These are phyloP conservation scores for Phytophthora colocasiae DNA, from an alignment of 352 stramenopile species.

Conservation along the genomic window DNA sequence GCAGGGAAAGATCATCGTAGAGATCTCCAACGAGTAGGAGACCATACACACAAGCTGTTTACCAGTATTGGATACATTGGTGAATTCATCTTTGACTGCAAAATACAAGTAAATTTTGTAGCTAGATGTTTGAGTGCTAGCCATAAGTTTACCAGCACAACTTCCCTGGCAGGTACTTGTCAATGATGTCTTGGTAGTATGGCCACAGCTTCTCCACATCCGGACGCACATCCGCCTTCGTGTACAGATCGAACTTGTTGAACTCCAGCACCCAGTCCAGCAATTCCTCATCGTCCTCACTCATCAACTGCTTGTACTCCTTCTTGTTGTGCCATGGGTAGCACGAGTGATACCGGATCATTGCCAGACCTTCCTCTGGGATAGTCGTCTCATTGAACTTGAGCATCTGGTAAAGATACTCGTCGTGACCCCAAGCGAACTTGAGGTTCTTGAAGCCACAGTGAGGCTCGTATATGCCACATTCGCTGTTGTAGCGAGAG, in stretches of 20 bases:
- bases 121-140: no score
- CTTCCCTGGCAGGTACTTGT: constrained; percentile 91
- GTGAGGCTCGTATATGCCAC: constrained; percentile 89
- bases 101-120: no score
- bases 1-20: constrained; percentile 70
- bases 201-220: constrained; percentile 90
- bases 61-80: no score
- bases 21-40: constrained; percentile 33
- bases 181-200: constrained; percentile 92
- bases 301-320: constrained; percentile 92
- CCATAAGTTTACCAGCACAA: constrained; percentile 62
- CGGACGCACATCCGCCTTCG: constrained; percentile 84
- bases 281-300: constrained; percentile 82
- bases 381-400: constrained; percentile 90
- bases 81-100: no score
- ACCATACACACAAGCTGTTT: no score
- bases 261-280: constrained; percentile 94
- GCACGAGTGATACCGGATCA: constrained; percentile 95
- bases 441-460: constrained; percentile 92
- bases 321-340: constrained; percentile 96
- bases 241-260: constrained; percentile 96
- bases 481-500: constrained; percentile 82
- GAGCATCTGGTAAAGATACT: constrained; percentile 96
- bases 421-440: constrained; percentile 93
- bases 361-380: constrained; percentile 90